Percentiles rank a stretch among this genome's conserved stretches.
phyloP scores from a whole-genome alignment of 306 rosid species.

The Leucaena leucocephala region DNA sequence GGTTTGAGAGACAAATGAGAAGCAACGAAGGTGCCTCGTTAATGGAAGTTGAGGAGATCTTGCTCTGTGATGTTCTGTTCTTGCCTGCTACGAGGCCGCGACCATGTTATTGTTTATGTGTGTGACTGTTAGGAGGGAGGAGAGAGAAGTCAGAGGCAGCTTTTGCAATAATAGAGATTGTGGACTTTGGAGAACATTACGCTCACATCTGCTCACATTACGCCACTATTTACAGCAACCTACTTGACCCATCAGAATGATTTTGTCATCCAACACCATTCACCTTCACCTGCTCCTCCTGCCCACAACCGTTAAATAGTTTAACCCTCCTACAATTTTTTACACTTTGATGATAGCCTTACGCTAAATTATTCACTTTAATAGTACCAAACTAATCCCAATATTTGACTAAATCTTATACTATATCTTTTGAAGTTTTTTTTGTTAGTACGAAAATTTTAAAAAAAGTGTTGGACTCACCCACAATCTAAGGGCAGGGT shows the following conservation, averaged over 20 bases:
- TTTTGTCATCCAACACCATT: neutral
- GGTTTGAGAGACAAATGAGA: neutral
- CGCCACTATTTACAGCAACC: neutral
- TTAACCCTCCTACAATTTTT: too few species aligned
- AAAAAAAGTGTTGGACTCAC: too few species aligned
- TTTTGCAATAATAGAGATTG: constrained; percentile 5
- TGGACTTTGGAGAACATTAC: constrained; percentile 18
- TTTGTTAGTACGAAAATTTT: too few species aligned
- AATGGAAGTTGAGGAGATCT: neutral
- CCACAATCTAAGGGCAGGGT: too few species aligned
- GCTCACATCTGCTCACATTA: neutral
- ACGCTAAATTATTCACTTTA: too few species aligned
- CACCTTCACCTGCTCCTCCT: constrained; percentile 5
- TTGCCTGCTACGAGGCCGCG: neutral
- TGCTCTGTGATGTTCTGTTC: neutral
- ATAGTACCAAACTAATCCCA: too few species aligned
- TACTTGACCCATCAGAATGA: neutral
- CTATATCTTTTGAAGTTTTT: too few species aligned
- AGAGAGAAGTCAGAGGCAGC: neutral
- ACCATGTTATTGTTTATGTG: neutral
- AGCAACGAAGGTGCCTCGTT: neutral
- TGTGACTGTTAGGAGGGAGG: neutral
- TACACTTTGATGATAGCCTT: too few species aligned
- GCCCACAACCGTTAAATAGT: neutral
- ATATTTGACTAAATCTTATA: too few species aligned